phyloP scores from a whole-genome alignment of 2,329 filamentous ascomycete species.

The Alternaria novae-zelandiae region DNA sequence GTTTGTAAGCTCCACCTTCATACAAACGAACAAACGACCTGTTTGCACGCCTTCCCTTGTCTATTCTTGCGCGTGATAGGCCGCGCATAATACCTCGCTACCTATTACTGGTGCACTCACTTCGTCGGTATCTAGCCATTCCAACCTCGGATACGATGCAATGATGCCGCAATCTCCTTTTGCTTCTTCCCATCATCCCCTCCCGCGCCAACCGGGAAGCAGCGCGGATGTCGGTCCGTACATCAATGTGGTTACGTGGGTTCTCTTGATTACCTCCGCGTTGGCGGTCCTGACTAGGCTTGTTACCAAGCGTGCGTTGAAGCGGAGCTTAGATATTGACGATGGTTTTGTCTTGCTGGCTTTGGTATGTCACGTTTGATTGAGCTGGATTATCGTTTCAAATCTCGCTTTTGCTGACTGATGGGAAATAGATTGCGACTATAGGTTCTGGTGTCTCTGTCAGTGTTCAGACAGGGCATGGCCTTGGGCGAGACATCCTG shows the following conservation, averaged over 20 bases:
- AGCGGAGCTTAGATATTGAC: constrained; percentile 39
- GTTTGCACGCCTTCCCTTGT: neutral
- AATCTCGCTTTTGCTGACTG: constrained; percentile 6
- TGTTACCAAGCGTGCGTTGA: constrained; percentile 43
- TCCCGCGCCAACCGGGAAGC: constrained; percentile 40
- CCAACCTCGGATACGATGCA: constrained; percentile 23
- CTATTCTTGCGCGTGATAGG: neutral
- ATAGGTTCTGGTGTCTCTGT: constrained; percentile 44
- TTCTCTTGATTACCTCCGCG: constrained; percentile 42
- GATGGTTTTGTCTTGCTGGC: constrained; percentile 45
- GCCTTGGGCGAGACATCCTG: constrained; percentile 36
- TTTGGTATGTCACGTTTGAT: constrained; percentile 29
- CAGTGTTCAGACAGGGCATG: constrained; percentile 38
- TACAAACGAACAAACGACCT: constrained; percentile 12
- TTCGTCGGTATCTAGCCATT: constrained; percentile 17
- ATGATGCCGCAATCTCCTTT: constrained; percentile 31
- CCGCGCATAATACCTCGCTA: neutral
- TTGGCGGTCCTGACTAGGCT: constrained; percentile 43
- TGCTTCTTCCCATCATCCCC: constrained; percentile 26
- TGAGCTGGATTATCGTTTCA: neutral
- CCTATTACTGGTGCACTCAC: neutral
- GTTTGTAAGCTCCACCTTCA: neutral
- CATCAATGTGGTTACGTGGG: constrained; percentile 45
- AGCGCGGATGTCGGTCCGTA: constrained; percentile 40
- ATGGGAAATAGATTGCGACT: constrained; percentile 31